Conservation (phyloP, 2,329 filamentous ascomycete species). For the Aspergillus costaricaensis region DNA sequence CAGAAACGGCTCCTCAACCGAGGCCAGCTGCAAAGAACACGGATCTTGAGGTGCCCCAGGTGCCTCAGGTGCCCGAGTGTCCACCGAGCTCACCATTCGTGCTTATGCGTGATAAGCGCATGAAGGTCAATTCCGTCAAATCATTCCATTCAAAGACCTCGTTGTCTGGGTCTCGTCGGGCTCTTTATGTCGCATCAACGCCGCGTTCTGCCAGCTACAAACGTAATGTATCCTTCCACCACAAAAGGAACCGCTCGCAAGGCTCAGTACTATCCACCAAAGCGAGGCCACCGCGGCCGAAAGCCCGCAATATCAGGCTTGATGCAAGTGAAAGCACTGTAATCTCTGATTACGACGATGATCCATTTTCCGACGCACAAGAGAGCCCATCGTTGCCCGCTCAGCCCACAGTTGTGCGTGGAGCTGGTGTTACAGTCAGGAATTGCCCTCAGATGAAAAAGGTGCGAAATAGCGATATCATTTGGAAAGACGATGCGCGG, state of each 20-base stretch:
- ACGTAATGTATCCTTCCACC: slow-evolving; percentile 65
- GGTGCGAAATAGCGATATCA: slow-evolving; percentile 47
- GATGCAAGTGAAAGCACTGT: slow-evolving; percentile 31
- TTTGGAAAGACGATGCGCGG: slow-evolving; percentile 74
- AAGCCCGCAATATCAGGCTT: slow-evolving; percentile 26
- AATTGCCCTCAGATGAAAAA: slow-evolving; percentile 43
- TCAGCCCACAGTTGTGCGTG: slow-evolving; percentile 41
- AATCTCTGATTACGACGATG: slow-evolving; percentile 17
- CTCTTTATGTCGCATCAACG: slow-evolving; percentile 35
- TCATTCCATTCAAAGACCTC: slow-evolving; percentile 51
- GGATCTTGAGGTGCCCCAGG: slow-evolving; percentile 5
- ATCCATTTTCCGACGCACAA: slow-evolving; percentile 27
- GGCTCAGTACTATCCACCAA: slow-evolving; percentile 28
- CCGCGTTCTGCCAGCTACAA: slow-evolving; percentile 56
- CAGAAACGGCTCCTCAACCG: slow-evolving; percentile 18
- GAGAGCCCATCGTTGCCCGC: slow-evolving; percentile 45
- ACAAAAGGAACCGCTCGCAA: slow-evolving; percentile 49
- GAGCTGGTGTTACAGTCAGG: slow-evolving; percentile 31
- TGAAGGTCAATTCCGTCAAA: slow-evolving; percentile 36
- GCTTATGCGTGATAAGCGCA: slow-evolving; percentile 34
- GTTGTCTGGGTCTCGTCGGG: slow-evolving; percentile 49
- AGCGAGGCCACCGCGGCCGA: slow-evolving; percentile 18
- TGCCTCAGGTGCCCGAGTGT: slow-evolving; percentile 10
- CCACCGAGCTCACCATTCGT: slow-evolving; percentile 33
- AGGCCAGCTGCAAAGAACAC: slow-evolving; percentile 25